Base-by-base conservation (phyloP, 176 grass and related monocot genomes). In the Oryza australiensis region DNA sequence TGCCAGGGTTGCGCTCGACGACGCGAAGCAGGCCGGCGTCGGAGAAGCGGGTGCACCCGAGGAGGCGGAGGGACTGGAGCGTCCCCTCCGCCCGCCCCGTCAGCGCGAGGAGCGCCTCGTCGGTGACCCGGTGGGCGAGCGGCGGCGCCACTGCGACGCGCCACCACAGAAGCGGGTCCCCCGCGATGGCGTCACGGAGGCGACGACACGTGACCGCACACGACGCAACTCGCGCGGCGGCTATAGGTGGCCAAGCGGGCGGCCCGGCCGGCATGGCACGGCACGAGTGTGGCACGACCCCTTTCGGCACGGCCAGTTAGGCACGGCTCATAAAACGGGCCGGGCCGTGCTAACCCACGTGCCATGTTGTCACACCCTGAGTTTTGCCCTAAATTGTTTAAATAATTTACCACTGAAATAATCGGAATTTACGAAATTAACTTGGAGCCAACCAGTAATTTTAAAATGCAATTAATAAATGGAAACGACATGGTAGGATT, bases 21-120 rank as follows among this genome's bases (percentile, higher is more conserved):
- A 98, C 73, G 46, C 82, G 87, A 18, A 85, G 87, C 65, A 98
- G 80, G 45, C 92, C 90, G 20, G 73, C 88, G 70, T 95, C 92
- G 67, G 88, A 91, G 40, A 89, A 77, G 48, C 65, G 86, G 63
- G 34, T 14, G 83, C 95, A 94, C 45, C 90, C 76, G 59, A 86
- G 13, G n/a, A 98, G 86, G 81, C 12, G 81, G 75, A 98, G 88
- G 64, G 90, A 91, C 26, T 78, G 77, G 64, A 89, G 82, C 26
- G 23, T 62, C 53, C 87, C 82, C 13, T 33, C 64, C 77, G 87
- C 87, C 77, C 77, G 53, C 53, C 35, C 77, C 14, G 87, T 23
- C 41, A 89, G 10, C 71, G 48, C 73, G 70, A 85, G 65, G 24
- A 89, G 71, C 9, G 72, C 72, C 8, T 76, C 41, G 72, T 89